Percentiles rank a stretch among this genome's conserved stretches.
These are phyloP conservation scores for Fusarium sororula DNA, from an alignment of 2,329 filamentous ascomycete genomes.

Conservation along the genomic window DNA sequence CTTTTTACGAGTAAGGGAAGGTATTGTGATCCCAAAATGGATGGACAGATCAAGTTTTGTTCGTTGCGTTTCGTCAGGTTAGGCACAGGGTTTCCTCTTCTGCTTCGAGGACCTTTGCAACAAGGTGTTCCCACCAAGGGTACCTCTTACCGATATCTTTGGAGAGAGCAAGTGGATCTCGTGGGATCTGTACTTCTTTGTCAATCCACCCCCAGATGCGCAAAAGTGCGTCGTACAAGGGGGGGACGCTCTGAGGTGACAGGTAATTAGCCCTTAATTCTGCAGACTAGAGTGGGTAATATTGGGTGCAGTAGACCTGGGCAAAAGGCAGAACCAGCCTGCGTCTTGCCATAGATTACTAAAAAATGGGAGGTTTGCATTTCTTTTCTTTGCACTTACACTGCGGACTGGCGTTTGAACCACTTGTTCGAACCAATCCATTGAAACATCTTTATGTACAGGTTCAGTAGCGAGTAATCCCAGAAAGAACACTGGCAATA, in stretches of 20 bases:
- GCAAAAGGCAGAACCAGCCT: conserved; percentile 36
- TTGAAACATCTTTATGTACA: conserved; percentile 44
- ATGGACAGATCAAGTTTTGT: conserved; percentile 17
- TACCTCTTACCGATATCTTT: conserved; percentile 42
- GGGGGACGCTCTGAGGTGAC: conserved; percentile 51
- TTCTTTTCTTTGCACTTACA: conserved; percentile 44
- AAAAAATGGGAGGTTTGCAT: conserved; percentile 19
- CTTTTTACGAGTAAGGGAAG: not conserved
- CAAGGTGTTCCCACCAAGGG: conserved; percentile 54
- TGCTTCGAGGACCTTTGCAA: conserved; percentile 44
- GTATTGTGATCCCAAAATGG: conserved; percentile 17
- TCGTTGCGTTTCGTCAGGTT: conserved; percentile 43
- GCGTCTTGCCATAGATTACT: conserved; percentile 17
- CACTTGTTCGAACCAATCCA: conserved; percentile 50
- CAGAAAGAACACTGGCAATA: conserved; percentile 54
- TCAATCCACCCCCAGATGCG: conserved; percentile 51
- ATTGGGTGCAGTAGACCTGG: conserved; percentile 14
- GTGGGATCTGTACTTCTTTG: conserved; percentile 34
- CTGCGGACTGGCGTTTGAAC: conserved; percentile 51
- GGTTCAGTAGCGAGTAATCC: conserved; percentile 47
- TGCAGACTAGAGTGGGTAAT: conserved; percentile 23
- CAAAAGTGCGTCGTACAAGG: conserved; percentile 47
- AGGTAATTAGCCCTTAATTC: conserved; percentile 32
- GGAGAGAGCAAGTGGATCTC: conserved; percentile 21
- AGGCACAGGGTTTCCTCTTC: conserved; percentile 51